A percentile compares a stretch with the other conserved stretches of the same genome.
Evolutionary conservation across 306 rosid genomes (phyloP).

Genomic region (Malus sieversii): DNA sequence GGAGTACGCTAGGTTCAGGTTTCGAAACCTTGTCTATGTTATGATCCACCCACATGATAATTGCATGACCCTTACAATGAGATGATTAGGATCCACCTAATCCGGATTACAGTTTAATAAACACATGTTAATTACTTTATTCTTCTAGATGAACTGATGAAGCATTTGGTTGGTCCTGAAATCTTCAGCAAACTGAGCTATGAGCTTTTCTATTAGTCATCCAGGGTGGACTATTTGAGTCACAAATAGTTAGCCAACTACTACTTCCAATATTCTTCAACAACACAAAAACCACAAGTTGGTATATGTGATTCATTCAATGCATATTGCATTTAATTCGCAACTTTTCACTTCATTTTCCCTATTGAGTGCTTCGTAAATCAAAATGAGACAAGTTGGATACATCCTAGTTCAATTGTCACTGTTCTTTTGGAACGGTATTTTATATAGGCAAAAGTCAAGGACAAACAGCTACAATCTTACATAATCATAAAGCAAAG

Average conservation of each 20-base stretch:
- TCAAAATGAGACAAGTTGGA: too few species aligned
- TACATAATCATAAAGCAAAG: too few species aligned
- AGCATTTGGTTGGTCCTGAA: not conserved
- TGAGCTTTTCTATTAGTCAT: not conserved
- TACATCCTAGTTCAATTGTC: too few species aligned
- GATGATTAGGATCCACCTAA: conserved; percentile 18
- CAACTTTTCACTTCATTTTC: too few species aligned
- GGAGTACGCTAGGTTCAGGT: fast-evolving
- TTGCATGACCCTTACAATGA: not conserved
- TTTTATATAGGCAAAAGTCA: too few species aligned
- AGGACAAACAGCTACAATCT: too few species aligned
- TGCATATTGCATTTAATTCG: too few species aligned
- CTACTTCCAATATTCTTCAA: not conserved
- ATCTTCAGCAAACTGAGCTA: not conserved
- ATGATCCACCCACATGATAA: not conserved
- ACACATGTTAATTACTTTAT: not conserved
- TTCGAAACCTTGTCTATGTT: too few species aligned
- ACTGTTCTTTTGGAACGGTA: too few species aligned
- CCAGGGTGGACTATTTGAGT: conserved; percentile 6
- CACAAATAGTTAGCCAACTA: not conserved
- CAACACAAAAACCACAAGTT: too few species aligned
- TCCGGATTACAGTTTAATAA: not conserved
- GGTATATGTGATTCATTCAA: too few species aligned
- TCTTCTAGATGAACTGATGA: not conserved
- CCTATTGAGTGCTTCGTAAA: too few species aligned